Evolutionary conservation across 805 yeast genomes (phyloP).

Genomic region (Lipomyces chichibuensis): DNA sequence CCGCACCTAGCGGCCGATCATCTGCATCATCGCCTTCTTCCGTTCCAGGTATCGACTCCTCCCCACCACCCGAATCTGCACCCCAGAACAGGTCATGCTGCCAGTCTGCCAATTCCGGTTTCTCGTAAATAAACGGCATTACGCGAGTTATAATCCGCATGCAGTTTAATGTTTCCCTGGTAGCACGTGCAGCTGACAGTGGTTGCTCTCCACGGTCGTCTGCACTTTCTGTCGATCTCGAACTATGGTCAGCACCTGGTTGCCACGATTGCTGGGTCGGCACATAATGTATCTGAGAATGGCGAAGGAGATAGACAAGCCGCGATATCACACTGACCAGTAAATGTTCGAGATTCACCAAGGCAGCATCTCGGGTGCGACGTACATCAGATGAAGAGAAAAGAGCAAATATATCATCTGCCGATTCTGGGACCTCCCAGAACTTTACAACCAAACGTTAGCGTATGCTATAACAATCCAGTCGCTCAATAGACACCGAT

Average conservation of each 20-base stretch:
- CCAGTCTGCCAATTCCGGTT: slow-evolving; percentile 45
- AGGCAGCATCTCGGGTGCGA: slow-evolving; percentile 60
- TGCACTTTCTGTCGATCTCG: background rate
- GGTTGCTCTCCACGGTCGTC: background rate
- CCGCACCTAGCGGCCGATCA: slow-evolving; percentile 44
- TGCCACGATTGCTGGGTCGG: background rate
- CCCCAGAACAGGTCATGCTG: slow-evolving; percentile 53
- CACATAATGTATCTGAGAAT: slow-evolving; percentile 21
- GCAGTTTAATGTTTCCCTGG: slow-evolving; percentile 57
- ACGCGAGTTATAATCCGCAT: slow-evolving; percentile 65
- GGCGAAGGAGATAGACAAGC: slow-evolving; percentile 17
- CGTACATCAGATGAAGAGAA: slow-evolving; percentile 63
- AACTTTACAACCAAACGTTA: slow-evolving; percentile 39
- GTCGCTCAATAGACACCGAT: background rate
- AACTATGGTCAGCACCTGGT: background rate
- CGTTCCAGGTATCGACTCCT: slow-evolving; percentile 1
- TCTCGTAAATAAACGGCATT: slow-evolving; percentile 70
- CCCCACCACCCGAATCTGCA: slow-evolving; percentile 16
- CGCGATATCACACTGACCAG: slow-evolving; percentile 47
- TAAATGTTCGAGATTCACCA: slow-evolving; percentile 59
- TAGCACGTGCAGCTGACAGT: slow-evolving; percentile 23
- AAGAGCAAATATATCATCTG: slow-evolving; percentile 61
- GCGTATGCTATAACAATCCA: background rate
- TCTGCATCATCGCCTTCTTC: slow-evolving; percentile 9
- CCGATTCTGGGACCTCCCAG: slow-evolving; percentile 55